phyloP scores from a whole-genome alignment of 139 green algal species.

The Volvox reticuliferus region DNA sequence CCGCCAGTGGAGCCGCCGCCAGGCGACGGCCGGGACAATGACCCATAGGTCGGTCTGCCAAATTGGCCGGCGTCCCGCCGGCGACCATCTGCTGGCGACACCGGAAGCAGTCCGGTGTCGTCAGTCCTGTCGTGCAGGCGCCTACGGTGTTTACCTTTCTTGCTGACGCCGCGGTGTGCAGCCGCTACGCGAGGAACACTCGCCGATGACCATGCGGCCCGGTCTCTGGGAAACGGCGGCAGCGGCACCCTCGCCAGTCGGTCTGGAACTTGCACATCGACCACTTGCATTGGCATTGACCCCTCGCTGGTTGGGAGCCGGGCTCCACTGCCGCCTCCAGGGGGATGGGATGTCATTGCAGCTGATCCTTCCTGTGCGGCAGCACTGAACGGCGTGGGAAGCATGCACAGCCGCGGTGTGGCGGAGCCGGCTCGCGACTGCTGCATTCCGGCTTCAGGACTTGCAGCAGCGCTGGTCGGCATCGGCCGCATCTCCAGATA shows the following conservation, averaged over 20 bases:
- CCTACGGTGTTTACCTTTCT: too few relatives aligned
- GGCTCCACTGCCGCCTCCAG: neutral
- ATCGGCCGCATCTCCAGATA: neutral
- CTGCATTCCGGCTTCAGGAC: neutral
- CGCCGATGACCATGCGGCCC: neutral
- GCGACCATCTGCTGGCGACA: too few relatives aligned
- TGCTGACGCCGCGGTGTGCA: too few relatives aligned
- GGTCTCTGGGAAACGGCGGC: neutral
- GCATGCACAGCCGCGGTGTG: too few relatives aligned
- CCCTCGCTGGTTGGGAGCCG: neutral
- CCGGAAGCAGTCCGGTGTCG: too few relatives aligned
- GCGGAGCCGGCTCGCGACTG: too few relatives aligned
- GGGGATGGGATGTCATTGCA: too few relatives aligned
- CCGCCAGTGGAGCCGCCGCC: too few relatives aligned
- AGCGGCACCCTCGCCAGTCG: neutral
- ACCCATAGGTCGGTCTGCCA: neutral
- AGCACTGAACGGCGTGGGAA: neutral
- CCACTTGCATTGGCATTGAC: neutral
- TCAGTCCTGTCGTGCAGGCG: too few relatives aligned
- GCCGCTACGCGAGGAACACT: too few relatives aligned
- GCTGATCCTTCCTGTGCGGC: neutral
- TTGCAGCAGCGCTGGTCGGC: neutral
- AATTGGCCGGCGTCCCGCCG: too few relatives aligned
- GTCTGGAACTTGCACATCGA: slow-evolving; percentile 14
- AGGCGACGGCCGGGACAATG: neutral